Evolutionary conservation across 768 basidiomycete species (phyloP).

Genomic region (Trametes elegans): DNA sequence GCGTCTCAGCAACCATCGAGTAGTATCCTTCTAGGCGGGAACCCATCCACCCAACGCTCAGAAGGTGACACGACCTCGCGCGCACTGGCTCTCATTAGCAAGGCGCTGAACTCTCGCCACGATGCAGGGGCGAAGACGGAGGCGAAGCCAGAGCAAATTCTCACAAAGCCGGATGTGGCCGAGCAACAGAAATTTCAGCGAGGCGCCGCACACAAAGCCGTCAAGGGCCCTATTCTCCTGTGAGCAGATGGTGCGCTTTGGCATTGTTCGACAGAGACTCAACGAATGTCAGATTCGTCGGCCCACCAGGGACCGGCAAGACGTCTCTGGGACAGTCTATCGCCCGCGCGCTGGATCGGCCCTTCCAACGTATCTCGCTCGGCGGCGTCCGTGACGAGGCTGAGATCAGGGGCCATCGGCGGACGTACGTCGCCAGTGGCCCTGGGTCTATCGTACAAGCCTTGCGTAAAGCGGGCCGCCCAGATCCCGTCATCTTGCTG

Average conservation of each 20-base stretch:
- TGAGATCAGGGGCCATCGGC: slow-evolving; percentile 70
- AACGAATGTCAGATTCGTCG: slow-evolving; percentile 59
- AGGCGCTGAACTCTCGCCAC: slow-evolving; percentile 16
- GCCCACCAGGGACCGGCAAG: slow-evolving; percentile 90
- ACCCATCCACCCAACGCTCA: slow-evolving; percentile 1
- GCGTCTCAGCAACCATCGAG: slow-evolving; percentile 11
- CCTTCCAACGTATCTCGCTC: slow-evolving; percentile 89
- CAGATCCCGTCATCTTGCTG: slow-evolving; percentile 79
- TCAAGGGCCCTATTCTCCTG: slow-evolving; percentile 76
- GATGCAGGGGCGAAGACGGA: slow-evolving; percentile 7
- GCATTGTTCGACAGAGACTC: too few species aligned
- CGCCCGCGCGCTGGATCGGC: slow-evolving; percentile 76
- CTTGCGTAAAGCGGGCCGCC: slow-evolving; percentile 75
- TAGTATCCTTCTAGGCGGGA: slow-evolving; percentile 12
- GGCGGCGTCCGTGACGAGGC: slow-evolving; percentile 95
- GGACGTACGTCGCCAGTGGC: slow-evolving; percentile 91
- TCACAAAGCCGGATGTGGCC: not conserved
- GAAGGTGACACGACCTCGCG: slow-evolving; percentile 21
- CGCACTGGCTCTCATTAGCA: slow-evolving; percentile 12
- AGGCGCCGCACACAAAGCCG: slow-evolving; percentile 21
- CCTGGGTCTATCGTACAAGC: slow-evolving; percentile 87
- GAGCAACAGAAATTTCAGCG: not conserved
- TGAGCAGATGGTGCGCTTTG: slow-evolving; percentile 26
- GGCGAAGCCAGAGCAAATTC: not conserved
- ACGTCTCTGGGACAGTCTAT: slow-evolving; percentile 89